Percentiles rank a stretch among this genome's conserved stretches.
Conservation (phyloP, 768 basidiomycete species). For the Suillus subluteus region DNA sequence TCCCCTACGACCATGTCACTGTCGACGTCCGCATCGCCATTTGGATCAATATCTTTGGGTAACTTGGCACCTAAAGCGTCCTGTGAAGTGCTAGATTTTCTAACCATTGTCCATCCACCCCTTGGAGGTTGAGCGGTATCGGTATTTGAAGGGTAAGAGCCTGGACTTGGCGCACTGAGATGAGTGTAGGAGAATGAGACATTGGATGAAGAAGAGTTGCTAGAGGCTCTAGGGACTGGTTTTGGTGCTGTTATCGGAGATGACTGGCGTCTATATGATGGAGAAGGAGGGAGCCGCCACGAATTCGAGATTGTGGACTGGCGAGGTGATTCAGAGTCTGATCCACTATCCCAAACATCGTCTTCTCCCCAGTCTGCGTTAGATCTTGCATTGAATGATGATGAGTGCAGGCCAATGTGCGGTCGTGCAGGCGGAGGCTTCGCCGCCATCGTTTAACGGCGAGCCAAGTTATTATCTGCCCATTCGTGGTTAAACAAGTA, state of each 20-base stretch:
- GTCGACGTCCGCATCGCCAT: conserved; percentile 67
- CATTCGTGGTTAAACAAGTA: neutral
- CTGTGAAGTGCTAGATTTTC: conserved; percentile 40
- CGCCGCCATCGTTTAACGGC: conserved; percentile 45
- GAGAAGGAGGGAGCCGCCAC: conserved; percentile 40
- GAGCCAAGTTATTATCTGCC: conserved; percentile 14
- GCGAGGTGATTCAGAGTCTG: conserved; percentile 74
- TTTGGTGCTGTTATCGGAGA: conserved; percentile 51
- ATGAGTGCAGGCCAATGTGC: conserved; percentile 66
- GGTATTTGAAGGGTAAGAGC: conserved; percentile 69
- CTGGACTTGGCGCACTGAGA: conserved; percentile 70
- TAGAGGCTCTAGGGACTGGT: conserved; percentile 52
- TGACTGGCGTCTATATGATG: conserved; percentile 26
- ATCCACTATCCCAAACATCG: conserved; percentile 85
- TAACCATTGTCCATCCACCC: conserved; percentile 81
- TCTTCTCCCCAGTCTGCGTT: conserved; percentile 79
- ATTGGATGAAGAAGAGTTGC: conserved; percentile 63
- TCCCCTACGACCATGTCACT: conserved; percentile 79
- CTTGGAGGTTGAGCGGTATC: conserved; percentile 49
- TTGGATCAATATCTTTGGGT: conserved; percentile 25
- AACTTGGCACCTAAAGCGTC: conserved; percentile 27
- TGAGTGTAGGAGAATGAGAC: conserved; percentile 84
- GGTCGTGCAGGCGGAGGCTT: conserved; percentile 75
- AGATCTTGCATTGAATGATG: conserved; percentile 44
- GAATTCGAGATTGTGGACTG: conserved; percentile 53